Conservation (phyloP, 768 basidiomycete species). For the Lentinula detonsa region DNA sequence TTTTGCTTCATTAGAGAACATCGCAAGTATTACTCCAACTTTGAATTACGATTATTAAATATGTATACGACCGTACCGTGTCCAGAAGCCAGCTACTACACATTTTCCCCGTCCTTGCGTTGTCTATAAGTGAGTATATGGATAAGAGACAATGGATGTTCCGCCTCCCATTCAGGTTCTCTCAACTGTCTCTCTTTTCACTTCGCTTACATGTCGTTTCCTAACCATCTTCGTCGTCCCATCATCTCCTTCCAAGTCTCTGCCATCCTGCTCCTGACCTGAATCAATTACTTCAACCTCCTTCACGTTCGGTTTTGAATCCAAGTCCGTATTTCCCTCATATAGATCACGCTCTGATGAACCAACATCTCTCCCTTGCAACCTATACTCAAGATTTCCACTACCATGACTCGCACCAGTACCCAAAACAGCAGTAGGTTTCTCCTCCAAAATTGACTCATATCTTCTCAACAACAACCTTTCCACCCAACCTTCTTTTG, state of each 20-base stretch:
- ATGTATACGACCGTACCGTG: not conserved
- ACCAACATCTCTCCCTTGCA: not conserved
- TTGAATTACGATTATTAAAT: not conserved
- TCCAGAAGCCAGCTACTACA: not conserved
- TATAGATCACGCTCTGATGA: not conserved
- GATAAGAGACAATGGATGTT: not conserved
- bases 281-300: not conserved
- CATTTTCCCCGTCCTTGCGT: not conserved
- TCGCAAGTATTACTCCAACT: not conserved
- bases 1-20: not conserved
- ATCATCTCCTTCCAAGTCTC: not conserved
- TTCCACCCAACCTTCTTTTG: slow-evolving; percentile 81
- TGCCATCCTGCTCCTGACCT: not conserved
- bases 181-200: not conserved
- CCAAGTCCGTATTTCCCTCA: not conserved
- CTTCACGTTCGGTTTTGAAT: not conserved
- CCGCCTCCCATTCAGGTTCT: not conserved
- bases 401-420: not conserved
- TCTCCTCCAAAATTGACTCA: slow-evolving; percentile 30
- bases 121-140: not conserved
- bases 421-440: not conserved
- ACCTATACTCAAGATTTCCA: not conserved
- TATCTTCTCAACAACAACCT: slow-evolving; percentile 65
- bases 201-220: too few species aligned
- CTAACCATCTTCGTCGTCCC: not conserved